Evolutionary conservation across 2,329 filamentous ascomycete species (phyloP), one percentile per base, ranked within the genome.

Genomic region (Venturiaceae sp.): DNA sequence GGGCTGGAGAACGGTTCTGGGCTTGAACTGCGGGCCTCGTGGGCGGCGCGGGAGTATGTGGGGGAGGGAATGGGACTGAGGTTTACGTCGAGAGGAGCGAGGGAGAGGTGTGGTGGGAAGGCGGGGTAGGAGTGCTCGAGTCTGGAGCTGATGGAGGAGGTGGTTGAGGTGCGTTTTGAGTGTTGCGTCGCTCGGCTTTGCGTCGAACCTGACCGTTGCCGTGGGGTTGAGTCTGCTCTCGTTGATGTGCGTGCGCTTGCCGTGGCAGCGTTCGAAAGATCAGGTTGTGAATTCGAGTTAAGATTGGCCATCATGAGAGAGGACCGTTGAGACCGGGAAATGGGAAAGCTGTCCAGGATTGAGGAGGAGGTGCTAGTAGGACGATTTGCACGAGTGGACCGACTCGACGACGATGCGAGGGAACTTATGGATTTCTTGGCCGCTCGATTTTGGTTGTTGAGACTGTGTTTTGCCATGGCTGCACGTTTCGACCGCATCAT

Each of bases 401-500:
- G 53, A 26, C 33, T 44, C 21, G 53, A 16, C n/a, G 36, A 39
- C 6, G 53, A 44, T 4, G 28, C 37, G 14, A 44, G 28, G 21
- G 53, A 56, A 21, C 33, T 41, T 21, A 44, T 28, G 36, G 44
- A n/a, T 3, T n/a, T 50, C 5, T 30, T n/a, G 44, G 13, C 26
- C 23, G 44, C 13, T 1, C 44, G 26, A 50, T 19, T 30, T 50
- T 30, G 44, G 5, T n/a, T 11, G n/a, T 23, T 32, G 21, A 70
- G 71, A 53, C 66, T 70, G 41, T 71, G 67, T 62, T 75, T 72
- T 28, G 69, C 69, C 75, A 77, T 77, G 7, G 71, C 72, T 11
- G 75, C 75, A 47, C 76, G 71, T 63, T 78, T 79, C 59, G 72
- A 70, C 7, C 77, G 74, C 74, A 79, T 77, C 66, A 78, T 67